Evolutionary conservation across 2,329 filamentous ascomycete genomes (phyloP).

Genomic region (Fusarium sp.): DNA sequence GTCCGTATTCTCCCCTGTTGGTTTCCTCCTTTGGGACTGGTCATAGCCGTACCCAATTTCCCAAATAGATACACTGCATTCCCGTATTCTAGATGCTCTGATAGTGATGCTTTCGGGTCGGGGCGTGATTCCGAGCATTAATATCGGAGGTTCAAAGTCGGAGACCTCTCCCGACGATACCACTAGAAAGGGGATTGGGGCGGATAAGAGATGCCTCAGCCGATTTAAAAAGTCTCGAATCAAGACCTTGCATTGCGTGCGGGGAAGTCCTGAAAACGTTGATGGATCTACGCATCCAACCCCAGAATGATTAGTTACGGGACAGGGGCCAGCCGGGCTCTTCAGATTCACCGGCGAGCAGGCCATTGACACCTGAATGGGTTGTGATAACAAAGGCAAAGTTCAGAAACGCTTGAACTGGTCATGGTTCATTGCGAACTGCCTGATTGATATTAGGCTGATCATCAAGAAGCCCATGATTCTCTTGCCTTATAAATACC

Average conservation of each 20-base stretch:
- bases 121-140: neutral
- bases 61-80: neutral
- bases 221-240: neutral
- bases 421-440: neutral
- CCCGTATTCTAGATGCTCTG: neutral
- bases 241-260: slow-evolving; percentile 1
- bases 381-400: neutral
- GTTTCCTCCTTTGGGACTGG: neutral
- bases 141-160: neutral
- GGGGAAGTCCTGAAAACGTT: neutral
- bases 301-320: neutral
- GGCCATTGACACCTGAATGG: neutral
- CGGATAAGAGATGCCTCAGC: neutral
- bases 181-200: neutral
- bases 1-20: neutral
- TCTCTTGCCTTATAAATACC: neutral
- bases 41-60: neutral
- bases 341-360: neutral
- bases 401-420: neutral
- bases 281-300: slow-evolving; percentile 2
- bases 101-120: neutral
- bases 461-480: neutral
- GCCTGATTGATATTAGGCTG: neutral
- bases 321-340: neutral
- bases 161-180: neutral